These are phyloP conservation scores for Penicillium canariense DNA, from an alignment of 495 filamentous ascomycete genomes.

Conservation along the genomic window DNA sequence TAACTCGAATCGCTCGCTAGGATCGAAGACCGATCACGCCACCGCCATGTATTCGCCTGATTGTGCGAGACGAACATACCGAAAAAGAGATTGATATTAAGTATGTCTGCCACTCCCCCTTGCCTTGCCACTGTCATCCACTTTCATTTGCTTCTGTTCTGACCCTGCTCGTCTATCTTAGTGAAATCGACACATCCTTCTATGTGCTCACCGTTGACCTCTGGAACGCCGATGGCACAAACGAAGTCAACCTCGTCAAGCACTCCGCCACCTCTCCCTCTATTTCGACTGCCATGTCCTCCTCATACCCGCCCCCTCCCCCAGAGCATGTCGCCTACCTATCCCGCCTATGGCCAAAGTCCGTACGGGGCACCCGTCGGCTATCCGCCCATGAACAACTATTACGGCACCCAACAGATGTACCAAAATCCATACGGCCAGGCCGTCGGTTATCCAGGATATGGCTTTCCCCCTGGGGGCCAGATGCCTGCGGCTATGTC, in stretches of 20 bases:
- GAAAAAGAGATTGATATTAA: conserved; percentile 88
- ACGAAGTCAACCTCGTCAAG: conserved; percentile 91
- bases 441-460: conserved; percentile 39
- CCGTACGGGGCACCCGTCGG: conserved; percentile 40
- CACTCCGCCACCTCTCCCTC: conserved; percentile 85
- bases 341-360: conserved; percentile 34
- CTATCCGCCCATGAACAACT: conserved; percentile 43
- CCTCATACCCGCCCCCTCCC: conserved; percentile 68
- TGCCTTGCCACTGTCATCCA: neutral
- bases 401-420: conserved; percentile 40
- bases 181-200: conserved; percentile 79
- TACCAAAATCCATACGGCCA: conserved; percentile 47
- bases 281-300: conserved; percentile 78
- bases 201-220: conserved; percentile 93
- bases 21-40: conserved; percentile 96
- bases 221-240: conserved; percentile 79
- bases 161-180: conserved; percentile 22
- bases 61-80: conserved; percentile 74
- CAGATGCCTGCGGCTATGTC: conserved; percentile 40
- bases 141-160: neutral
- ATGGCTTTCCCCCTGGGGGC: conserved; percentile 30
- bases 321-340: conserved; percentile 41
- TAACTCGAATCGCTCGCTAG: conserved; percentile 44
- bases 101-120: conserved; percentile 45
- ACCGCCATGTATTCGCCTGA: conserved; percentile 84